Percentiles rank a stretch among this genome's conserved stretches.
phyloP scores from a whole-genome alignment of 345 rosid genomes.

The Pistacia integerrima region DNA sequence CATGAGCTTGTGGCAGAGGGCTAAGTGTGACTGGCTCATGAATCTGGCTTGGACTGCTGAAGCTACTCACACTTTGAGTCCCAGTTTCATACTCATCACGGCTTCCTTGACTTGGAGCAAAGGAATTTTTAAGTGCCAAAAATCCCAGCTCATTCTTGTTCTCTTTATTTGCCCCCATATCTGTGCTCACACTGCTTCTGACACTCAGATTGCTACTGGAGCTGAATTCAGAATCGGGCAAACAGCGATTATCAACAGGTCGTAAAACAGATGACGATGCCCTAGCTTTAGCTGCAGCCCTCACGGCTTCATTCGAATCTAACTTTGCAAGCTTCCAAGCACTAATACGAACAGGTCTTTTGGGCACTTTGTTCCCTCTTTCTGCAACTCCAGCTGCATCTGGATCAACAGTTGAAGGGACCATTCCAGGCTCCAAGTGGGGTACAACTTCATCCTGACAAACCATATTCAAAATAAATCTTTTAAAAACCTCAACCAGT shows the following conservation, averaged over 20 bases:
- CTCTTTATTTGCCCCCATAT: slow-evolving; percentile 63
- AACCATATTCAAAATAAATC: slow-evolving; percentile 14
- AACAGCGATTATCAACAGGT: slow-evolving; percentile 63
- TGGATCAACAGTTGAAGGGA: slow-evolving; percentile 93
- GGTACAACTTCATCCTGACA: slow-evolving; percentile 93
- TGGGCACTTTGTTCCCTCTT: slow-evolving; percentile 64
- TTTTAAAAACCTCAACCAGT: background rate
- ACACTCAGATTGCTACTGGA: slow-evolving; percentile 80
- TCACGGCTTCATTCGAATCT: slow-evolving; percentile 77
- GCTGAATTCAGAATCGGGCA: slow-evolving; percentile 69
- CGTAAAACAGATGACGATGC: slow-evolving; percentile 91
- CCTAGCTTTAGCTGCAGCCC: slow-evolving; percentile 96
- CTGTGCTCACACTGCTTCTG: slow-evolving; percentile 84
- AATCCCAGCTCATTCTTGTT: slow-evolving; percentile 52
- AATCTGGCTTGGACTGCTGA: slow-evolving; percentile 86
- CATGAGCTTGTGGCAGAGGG: slow-evolving; percentile 75
- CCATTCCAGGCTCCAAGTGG: slow-evolving; percentile 95
- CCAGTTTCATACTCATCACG: slow-evolving; percentile 85
- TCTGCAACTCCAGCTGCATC: slow-evolving; percentile 77
- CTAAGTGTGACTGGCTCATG: slow-evolving; percentile 82
- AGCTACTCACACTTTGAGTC: slow-evolving; percentile 82
- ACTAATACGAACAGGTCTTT: slow-evolving; percentile 73
- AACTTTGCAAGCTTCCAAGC: slow-evolving; percentile 95
- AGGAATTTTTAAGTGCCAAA: slow-evolving; percentile 58
- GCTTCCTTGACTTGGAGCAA: slow-evolving; percentile 89